These are phyloP conservation scores for Cryphonectria radicalis DNA, from an alignment of 2,329 filamentous ascomycete genomes.

Conservation along the genomic window DNA sequence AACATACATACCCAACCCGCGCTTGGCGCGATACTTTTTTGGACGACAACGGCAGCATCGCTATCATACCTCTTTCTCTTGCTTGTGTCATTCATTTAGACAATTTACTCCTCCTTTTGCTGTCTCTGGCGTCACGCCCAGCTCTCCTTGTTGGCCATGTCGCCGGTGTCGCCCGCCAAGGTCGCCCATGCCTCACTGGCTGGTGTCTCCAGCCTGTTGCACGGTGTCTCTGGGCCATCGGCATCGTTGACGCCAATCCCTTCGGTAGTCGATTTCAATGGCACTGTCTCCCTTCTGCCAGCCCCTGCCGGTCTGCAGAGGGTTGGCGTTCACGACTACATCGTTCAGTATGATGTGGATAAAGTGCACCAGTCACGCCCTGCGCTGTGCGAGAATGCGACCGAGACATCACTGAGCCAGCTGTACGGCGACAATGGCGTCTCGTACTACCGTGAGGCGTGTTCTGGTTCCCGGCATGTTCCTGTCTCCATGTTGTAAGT, in stretches of 20 bases:
- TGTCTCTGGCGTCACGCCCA: background rate
- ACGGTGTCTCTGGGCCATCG: background rate
- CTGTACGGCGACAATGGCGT: slow-evolving; percentile 1
- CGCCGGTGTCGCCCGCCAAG: slow-evolving; percentile 12
- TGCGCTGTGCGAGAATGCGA: background rate
- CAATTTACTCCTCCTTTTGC: background rate
- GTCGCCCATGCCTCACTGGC: slow-evolving; percentile 12
- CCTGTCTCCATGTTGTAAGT: slow-evolving; percentile 24
- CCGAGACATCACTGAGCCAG: background rate
- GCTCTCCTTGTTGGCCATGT: slow-evolving; percentile 15
- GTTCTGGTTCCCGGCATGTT: slow-evolving; percentile 17
- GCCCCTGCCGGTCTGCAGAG: background rate
- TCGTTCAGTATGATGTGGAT: background rate
- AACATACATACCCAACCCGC: slow-evolving; percentile 9
- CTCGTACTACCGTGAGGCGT: slow-evolving; percentile 11
- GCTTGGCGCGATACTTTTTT: slow-evolving; percentile 19
- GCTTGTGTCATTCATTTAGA: slow-evolving; percentile 15
- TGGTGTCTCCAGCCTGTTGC: background rate
- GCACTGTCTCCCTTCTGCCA: slow-evolving; percentile 7
- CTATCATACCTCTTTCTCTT: slow-evolving; percentile 12
- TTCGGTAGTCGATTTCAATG: slow-evolving; percentile 16
- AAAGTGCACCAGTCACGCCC: background rate
- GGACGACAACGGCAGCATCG: slow-evolving; percentile 12
- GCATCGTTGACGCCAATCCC: background rate
- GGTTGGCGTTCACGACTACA: slow-evolving; percentile 13